Evolutionary conservation across 2,329 filamentous ascomycete genomes (phyloP).

Genomic region (Sporothrix brunneoviolacea): DNA sequence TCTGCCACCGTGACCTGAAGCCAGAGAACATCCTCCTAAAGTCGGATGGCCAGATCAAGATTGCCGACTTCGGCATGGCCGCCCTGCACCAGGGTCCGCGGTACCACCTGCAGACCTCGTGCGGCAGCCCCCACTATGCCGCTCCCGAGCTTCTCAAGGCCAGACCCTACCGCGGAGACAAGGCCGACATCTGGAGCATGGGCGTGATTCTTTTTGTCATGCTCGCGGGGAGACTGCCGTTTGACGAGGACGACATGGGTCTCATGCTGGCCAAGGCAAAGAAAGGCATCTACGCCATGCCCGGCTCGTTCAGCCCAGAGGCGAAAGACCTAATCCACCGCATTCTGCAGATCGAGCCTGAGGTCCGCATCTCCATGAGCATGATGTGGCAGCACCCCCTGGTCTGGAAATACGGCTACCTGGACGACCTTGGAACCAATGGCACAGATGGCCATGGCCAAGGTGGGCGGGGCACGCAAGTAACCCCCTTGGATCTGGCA

Average conservation of each 20-base stretch:
- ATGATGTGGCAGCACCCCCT: slow-evolving; percentile 84
- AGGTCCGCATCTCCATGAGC: slow-evolving; percentile 68
- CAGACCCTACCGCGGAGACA: slow-evolving; percentile 71
- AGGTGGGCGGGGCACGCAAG: slow-evolving; percentile 54
- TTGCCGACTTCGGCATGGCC: slow-evolving; percentile 98
- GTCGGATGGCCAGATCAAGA: slow-evolving; percentile 69
- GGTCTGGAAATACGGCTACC: slow-evolving; percentile 73
- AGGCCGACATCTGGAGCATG: slow-evolving; percentile 90
- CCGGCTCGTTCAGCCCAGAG: slow-evolving; percentile 56
- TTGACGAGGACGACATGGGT: slow-evolving; percentile 60
- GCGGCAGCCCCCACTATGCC: slow-evolving; percentile 94
- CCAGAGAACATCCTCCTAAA: slow-evolving; percentile 94
- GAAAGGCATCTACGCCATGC: slow-evolving; percentile 55
- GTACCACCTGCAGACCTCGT: slow-evolving; percentile 78
- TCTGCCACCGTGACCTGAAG: slow-evolving; percentile 93
- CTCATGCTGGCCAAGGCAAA: slow-evolving; percentile 57
- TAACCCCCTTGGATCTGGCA: slow-evolving; percentile 49
- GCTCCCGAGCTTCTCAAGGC: slow-evolving; percentile 84
- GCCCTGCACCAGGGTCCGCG: slow-evolving; percentile 75
- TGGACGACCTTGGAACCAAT: slow-evolving; percentile 61
- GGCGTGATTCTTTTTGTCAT: slow-evolving; percentile 86
- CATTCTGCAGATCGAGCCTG: slow-evolving; percentile 74
- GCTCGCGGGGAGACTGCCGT: slow-evolving; percentile 76
- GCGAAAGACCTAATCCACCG: slow-evolving; percentile 70
- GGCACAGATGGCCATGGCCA: slow-evolving; percentile 38